Evolutionary conservation across 2,329 filamentous ascomycete species (phyloP), one percentile per base, ranked within the genome.

Genomic region (Pezicula radicicola): DNA sequence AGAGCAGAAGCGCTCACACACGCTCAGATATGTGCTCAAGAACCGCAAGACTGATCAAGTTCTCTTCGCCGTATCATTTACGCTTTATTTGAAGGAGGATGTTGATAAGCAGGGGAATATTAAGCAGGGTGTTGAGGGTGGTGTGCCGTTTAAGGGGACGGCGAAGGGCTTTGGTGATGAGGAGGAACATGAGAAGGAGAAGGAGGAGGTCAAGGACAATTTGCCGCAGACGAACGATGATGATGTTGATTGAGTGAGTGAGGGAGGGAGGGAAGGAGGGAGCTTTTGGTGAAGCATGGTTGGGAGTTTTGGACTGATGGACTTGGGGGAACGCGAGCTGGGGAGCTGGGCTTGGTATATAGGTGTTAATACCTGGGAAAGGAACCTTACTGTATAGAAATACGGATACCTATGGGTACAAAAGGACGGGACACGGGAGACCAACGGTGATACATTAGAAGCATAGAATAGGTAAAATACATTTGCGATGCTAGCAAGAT

Each of bases 11-110:
- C 89, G 88, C 77, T 87, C 89, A 75, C 89, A 95, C 73, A 79
- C 85, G 60, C 81, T 95, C 73, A 92, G 92, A 80, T 97, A 97
- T 72, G 90, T 95, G 53, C 79, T 97, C 65, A 93, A 92, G 66
- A 89, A 97, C 70, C 83, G 83, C 55, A 70, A 76, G 19, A 93
- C 89, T 0, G 81, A 81, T 45, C 80, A 89, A 33, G 79, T 89
- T 15, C 89, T 96, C 61, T 83, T 96, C 28, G 89, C 93, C 43
- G 76, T 97, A 15, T 71, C 91, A 5, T 93, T 97, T 67, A 87
- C 85, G 16, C 75, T 97, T 4, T 78, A 94, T 54, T 79, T 86
- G 8, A 84, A 82, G 50, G 84, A 89, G 44, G 77, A 87, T 55
- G 72, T 85, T 33, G 77, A 82, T 57, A 79, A 83, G 54, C 75